These are phyloP conservation scores for Pyrrhoderma lamaoense DNA, from an alignment of 1,284 basidiomycete genomes.

Conservation along the genomic window DNA sequence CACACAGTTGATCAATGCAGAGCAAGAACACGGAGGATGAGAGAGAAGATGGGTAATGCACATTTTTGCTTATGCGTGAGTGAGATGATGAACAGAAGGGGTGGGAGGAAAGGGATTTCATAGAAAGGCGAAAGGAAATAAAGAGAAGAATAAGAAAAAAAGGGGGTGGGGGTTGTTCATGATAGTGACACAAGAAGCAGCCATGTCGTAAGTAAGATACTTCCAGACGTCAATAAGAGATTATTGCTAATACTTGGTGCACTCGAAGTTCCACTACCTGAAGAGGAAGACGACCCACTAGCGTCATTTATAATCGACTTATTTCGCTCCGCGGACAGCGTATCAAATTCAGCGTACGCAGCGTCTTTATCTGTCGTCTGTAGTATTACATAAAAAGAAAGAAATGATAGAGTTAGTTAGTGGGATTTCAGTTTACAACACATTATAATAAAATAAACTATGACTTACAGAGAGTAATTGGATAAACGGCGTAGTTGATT, in stretches of 20 bases:
- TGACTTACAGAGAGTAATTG: constrained; percentile 15
- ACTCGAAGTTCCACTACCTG: not conserved
- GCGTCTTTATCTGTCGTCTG: constrained; percentile 9
- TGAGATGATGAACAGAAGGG: no score
- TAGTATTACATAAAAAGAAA: no score
- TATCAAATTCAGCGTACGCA: constrained; percentile 12
- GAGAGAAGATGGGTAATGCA: not conserved
- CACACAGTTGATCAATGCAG: not conserved
- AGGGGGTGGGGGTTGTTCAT: no score
- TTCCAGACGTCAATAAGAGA: not conserved
- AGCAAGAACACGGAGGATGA: not conserved
- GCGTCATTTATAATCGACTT: not conserved
- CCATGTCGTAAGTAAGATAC: not conserved
- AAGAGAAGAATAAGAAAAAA: no score
- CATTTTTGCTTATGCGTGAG: not conserved
- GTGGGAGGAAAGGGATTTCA: no score
- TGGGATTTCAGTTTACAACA: no score
- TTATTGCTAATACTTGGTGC: not conserved
- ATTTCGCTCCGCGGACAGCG: constrained; percentile 13
- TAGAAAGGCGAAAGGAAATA: no score
- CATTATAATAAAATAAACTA: no score
- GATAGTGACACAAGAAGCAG: not conserved
- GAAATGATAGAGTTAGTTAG: not conserved
- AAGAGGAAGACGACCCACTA: not conserved
- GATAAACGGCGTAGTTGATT: constrained; percentile 10